Percentiles rank a stretch among this genome's conserved stretches.
phyloP scores from a whole-genome alignment of 2,329 filamentous ascomycete genomes.

The Colletotrichum karsti region DNA sequence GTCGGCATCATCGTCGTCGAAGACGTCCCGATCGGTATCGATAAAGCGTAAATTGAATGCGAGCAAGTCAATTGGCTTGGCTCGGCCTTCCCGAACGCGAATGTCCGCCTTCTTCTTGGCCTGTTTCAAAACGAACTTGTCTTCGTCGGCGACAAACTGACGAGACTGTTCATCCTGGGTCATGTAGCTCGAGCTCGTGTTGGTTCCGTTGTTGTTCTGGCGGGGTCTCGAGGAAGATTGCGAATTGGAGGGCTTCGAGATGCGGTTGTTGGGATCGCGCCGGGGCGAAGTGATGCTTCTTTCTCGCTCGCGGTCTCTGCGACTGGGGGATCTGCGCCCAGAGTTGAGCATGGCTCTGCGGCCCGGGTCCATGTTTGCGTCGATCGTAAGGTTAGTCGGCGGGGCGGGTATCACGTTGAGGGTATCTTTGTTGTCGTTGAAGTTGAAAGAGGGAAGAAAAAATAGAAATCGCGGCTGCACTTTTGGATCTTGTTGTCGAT shows the following conservation, averaged over 20 bases:
- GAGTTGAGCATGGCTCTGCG: conserved; percentile 61
- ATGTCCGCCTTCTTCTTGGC: conserved; percentile 98
- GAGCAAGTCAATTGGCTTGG: conserved; percentile 92
- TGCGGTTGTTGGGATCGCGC: conserved; percentile 62
- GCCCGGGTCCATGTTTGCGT: conserved; percentile 59
- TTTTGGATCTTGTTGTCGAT: background rate
- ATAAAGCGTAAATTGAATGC: conserved; percentile 91
- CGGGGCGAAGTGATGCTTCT: conserved; percentile 64
- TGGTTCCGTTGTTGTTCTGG: conserved; percentile 34
- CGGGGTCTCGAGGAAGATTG: conserved; percentile 37
- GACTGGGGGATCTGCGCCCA: conserved; percentile 51
- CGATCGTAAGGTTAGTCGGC: background rate
- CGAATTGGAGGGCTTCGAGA: conserved; percentile 59
- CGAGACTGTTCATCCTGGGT: conserved; percentile 81
- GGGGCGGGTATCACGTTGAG: background rate
- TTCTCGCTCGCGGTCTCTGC: conserved; percentile 33
- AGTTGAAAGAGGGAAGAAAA: background rate
- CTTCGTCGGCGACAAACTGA: conserved; percentile 92
- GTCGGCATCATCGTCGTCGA: conserved; percentile 86
- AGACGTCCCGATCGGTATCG: conserved; percentile 83
- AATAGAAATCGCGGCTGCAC: background rate
- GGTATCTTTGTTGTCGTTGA: background rate
- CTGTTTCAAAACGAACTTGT: conserved; percentile 94
- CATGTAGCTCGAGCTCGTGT: conserved; percentile 52
- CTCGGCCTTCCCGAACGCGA: conserved; percentile 88